A percentile compares a stretch with the other conserved stretches of the same genome.
phyloP scores from a whole-genome alignment of 306 rosid genomes.

The Fagus crenata region DNA sequence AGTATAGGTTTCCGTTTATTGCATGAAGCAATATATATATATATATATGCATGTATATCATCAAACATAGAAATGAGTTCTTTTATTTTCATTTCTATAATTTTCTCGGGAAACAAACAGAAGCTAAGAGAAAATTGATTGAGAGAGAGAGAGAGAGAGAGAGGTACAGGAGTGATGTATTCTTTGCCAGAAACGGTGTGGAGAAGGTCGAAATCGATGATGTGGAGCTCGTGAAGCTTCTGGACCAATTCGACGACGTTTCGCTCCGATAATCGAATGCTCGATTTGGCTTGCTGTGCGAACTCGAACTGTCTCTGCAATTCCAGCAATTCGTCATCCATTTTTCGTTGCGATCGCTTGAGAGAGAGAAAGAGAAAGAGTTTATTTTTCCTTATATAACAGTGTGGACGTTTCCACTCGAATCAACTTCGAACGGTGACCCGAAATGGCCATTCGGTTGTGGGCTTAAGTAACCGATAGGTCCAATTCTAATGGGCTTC shows the following conservation, averaged over 20 bases:
- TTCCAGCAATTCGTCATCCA: conserved; percentile 94
- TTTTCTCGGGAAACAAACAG: neutral
- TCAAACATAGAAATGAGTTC: neutral
- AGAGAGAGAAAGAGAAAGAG: conserved; percentile 7
- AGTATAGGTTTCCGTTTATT: neutral
- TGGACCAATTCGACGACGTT: conserved; percentile 96
- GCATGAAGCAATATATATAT: neutral
- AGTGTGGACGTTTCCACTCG: neutral
- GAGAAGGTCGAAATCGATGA: conserved; percentile 93
- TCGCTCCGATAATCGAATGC: conserved; percentile 88
- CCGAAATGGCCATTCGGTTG: neutral
- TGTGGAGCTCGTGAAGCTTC: conserved; percentile 84
- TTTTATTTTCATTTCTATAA: neutral
- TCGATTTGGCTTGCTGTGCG: conserved; percentile 94
- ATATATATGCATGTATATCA: neutral
- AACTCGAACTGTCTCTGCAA: conserved; percentile 91
- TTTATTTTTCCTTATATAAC: neutral
- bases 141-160: conserved; percentile 30
- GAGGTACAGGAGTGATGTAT: conserved; percentile 83
- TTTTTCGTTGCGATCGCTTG: conserved; percentile 19
- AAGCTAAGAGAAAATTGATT: conserved; percentile 2
- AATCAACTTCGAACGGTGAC: too few species aligned
- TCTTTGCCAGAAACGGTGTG: conserved; percentile 96
- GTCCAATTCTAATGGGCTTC: neutral
- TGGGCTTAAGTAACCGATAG: neutral